Base-by-base conservation (phyloP, 2,329 filamentous ascomycete genomes). In the Ilyonectria mors-panacis region DNA sequence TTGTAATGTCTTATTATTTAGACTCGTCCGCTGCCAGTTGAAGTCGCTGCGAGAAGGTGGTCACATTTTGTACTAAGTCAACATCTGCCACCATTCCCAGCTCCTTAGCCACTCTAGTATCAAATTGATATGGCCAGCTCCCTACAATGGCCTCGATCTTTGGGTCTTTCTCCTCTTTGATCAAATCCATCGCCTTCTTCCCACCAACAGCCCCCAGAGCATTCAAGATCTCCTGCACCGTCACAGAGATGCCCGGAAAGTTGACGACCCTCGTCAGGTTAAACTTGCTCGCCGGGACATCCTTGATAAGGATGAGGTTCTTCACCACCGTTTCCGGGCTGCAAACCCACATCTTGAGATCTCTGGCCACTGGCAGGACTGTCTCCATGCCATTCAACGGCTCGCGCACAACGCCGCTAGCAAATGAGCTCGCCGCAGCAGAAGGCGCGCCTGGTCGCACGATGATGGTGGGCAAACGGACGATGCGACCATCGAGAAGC, bases 351-450 rank as follows among this genome's bases (percentile, higher is more conserved):
- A 83, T 83, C 37, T 80, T 78, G 71, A 86, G 85, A 10, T 84
- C 79, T 59, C 79, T 77, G 23, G 83, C 77, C 21, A 86, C 80
- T 4, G 87, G 83, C 2, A 88, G 80, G 1, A 83, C 71, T 19
- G 80, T 84, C 47, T 82, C 77, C 37, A 82, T 73, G 12, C 86
- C 87, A 6, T 74, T 68, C 30, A 85, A 78, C 10, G 85, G 81
- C 47, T 91, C 89, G 9, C 89, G 82, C 50, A 91, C 86, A 73
- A 91, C 90, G 0, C 88, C 88, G 4, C 82, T 87, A 2, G 89
- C 83, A 72, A 91, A 91, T 0, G 85, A 88, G 8, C 85, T 87
- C 2, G 89, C 88, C 0, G 89, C 88, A 1, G 87, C 86, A 2
- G 88, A 89, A 0, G 89, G 89, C 19, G 83, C 84, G 1, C 89